A percentile compares a stretch with the other conserved stretches of the same genome.
These are phyloP conservation scores for Rasamsonia emersonii DNA, from an alignment of 2,329 filamentous ascomycete species.

Conservation along the genomic window DNA sequence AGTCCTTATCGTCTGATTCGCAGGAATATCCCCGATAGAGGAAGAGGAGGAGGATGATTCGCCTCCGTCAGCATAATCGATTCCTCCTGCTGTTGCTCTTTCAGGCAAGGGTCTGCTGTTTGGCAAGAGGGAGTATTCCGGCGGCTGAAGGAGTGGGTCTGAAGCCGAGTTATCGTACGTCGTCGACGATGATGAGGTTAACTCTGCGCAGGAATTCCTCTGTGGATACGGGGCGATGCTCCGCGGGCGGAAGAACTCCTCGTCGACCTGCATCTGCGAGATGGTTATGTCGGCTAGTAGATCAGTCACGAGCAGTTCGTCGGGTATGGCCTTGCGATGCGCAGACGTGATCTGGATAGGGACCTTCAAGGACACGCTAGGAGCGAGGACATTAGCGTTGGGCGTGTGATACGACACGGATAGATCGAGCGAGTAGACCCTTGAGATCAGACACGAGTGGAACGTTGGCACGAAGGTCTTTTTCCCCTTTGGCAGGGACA, in stretches of 20 bases:
- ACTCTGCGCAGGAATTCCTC: not conserved
- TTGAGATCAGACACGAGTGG: conserved; percentile 58
- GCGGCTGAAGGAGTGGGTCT: no score
- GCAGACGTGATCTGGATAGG: conserved; percentile 35
- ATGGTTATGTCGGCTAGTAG: conserved; percentile 10
- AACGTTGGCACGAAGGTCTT: conserved; percentile 62
- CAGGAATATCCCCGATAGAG: no score
- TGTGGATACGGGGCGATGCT: conserved; percentile 13
- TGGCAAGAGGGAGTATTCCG: no score
- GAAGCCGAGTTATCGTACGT: no score
- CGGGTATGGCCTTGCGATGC: conserved; percentile 7
- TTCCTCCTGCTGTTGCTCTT: no score
- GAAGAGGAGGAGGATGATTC: no score
- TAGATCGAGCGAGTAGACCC: conserved; percentile 55
- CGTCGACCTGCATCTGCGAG: conserved; percentile 19
- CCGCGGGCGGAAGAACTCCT: conserved; percentile 21
- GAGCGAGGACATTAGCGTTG: conserved; percentile 31
- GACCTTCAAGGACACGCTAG: conserved; percentile 32
- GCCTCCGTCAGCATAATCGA: no score
- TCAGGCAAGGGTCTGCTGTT: no score
- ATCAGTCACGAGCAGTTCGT: conserved; percentile 9
- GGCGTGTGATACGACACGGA: conserved; percentile 47
- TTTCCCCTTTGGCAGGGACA: conserved; percentile 53
- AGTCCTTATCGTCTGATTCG: no score
- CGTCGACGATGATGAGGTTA: no score